These are phyloP conservation scores for Rhytidhysteron rufulum DNA, from an alignment of 2,329 filamentous ascomycete genomes.

Conservation along the genomic window DNA sequence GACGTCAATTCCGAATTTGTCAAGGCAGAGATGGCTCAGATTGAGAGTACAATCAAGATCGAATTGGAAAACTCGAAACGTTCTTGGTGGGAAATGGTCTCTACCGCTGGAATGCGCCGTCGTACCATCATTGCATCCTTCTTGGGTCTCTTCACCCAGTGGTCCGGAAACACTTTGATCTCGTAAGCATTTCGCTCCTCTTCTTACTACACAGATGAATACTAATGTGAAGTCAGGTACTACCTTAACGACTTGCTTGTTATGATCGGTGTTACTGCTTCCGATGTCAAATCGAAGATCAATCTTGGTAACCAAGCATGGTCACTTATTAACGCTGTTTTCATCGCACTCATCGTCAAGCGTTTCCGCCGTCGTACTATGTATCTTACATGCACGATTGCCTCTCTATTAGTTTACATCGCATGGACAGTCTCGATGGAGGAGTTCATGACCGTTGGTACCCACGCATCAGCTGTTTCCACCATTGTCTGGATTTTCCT, in stretches of 20 bases:
- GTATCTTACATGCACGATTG: slow-evolving; percentile 44
- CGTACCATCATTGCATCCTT: slow-evolving; percentile 59
- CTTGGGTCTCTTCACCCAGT: slow-evolving; percentile 64
- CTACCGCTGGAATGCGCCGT: slow-evolving; percentile 61
- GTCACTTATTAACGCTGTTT: slow-evolving; percentile 54
- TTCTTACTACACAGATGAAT: background rate
- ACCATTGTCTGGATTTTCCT: slow-evolving; percentile 49
- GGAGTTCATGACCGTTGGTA: slow-evolving; percentile 39
- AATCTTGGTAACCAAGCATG: slow-evolving; percentile 58
- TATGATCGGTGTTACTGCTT: slow-evolving; percentile 55
- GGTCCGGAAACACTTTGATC: slow-evolving; percentile 61
- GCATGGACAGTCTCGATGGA: slow-evolving; percentile 46
- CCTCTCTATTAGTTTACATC: slow-evolving; percentile 29
- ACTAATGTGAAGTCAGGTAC: slow-evolving; percentile 36
- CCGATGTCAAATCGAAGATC: slow-evolving; percentile 30
- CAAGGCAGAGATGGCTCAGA: slow-evolving; percentile 63
- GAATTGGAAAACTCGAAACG: slow-evolving; percentile 50
- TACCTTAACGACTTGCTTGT: slow-evolving; percentile 60
- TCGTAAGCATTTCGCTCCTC: slow-evolving; percentile 10
- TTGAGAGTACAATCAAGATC: slow-evolving; percentile 58
- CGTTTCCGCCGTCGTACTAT: slow-evolving; percentile 52
- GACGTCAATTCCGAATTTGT: slow-evolving; percentile 56
- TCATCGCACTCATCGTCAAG: slow-evolving; percentile 53
- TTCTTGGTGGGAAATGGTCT: slow-evolving; percentile 58
- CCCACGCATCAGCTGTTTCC: slow-evolving; percentile 41